phyloP scores from a whole-genome alignment of 257 asterid species.

The Penstemon eatonii region DNA sequence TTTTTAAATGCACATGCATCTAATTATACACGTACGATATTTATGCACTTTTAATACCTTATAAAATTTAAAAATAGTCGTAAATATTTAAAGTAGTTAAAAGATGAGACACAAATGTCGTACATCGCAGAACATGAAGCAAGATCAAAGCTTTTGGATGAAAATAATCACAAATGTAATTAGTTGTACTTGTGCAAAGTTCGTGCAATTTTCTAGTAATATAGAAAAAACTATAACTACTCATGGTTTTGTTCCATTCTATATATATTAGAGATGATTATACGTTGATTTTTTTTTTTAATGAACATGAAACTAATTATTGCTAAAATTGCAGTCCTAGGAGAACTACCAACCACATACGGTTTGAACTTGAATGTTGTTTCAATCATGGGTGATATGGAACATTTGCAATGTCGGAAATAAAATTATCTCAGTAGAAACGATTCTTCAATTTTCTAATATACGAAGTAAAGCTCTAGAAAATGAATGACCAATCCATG shows the following conservation, averaged over 20 bases:
- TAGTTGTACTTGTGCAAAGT: too few relatives aligned
- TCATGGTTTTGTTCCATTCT: too few relatives aligned
- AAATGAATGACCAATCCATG: constrained; percentile 65
- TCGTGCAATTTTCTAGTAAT: too few relatives aligned
- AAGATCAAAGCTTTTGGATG: constrained; percentile 58
- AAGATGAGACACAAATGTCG: constrained; percentile 11
- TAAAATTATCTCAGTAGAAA: constrained; percentile 81
- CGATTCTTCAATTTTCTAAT: constrained; percentile 67
- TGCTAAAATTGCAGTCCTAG: constrained; percentile 53
- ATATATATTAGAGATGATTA: too few relatives aligned
- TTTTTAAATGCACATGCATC: too few relatives aligned
- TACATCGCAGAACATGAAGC: constrained; percentile 42
- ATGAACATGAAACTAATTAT: too few relatives aligned
- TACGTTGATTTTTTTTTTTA: too few relatives aligned
- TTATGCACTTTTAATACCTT: too few relatives aligned
- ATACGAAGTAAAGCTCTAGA: constrained; percentile 70
- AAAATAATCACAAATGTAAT: too few relatives aligned
- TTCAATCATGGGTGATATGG: constrained; percentile 93
- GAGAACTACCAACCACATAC: constrained; percentile 83
- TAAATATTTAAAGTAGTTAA: neutral
- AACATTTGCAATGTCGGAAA: constrained; percentile 86
- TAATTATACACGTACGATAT: too few relatives aligned
- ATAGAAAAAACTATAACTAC: too few relatives aligned
- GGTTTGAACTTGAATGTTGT: constrained; percentile 71
- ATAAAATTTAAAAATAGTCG: constrained; percentile 28